Evolutionary conservation across 805 yeast genomes (phyloP).

Genomic region (Blastobotrys attinorum): DNA sequence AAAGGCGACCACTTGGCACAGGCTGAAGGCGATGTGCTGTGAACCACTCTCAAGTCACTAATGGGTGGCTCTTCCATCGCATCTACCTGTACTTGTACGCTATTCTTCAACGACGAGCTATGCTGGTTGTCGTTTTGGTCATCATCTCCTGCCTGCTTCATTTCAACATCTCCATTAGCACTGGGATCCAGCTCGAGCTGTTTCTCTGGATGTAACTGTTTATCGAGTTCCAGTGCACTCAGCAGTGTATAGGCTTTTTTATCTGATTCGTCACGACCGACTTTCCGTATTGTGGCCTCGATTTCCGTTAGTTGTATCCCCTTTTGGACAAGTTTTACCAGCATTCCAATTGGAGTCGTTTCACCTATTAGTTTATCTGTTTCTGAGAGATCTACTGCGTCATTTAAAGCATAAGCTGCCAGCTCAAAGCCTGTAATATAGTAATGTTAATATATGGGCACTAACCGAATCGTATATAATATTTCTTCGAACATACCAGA

Average conservation of each 20-base stretch:
- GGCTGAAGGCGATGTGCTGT: not conserved
- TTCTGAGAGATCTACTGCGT: conserved; percentile 56
- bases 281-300: conserved; percentile 44
- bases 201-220: not conserved
- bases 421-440: conserved; percentile 57
- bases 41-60: not conserved
- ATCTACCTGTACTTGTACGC: not conserved
- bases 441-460: conserved; percentile 9
- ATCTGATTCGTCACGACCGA: conserved; percentile 23
- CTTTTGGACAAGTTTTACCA: conserved; percentile 75
- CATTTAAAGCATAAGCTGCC: conserved; percentile 72
- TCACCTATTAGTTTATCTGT: conserved; percentile 45
- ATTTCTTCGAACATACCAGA: conserved; percentile 50
- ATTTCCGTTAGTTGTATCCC: conserved; percentile 75
- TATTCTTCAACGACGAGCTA: not conserved
- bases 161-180: not conserved
- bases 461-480: not conserved
- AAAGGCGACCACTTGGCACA: not conserved
- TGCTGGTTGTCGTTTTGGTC: not conserved
- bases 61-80: not conserved
- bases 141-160: not conserved
- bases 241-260: conserved; percentile 5
- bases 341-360: conserved; percentile 65
- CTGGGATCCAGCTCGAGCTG: not conserved
- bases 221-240: conserved; percentile 2